These are phyloP conservation scores for Meyerozyma elateridarum DNA, from an alignment of 1,139 yeast genomes.

Conservation along the genomic window DNA sequence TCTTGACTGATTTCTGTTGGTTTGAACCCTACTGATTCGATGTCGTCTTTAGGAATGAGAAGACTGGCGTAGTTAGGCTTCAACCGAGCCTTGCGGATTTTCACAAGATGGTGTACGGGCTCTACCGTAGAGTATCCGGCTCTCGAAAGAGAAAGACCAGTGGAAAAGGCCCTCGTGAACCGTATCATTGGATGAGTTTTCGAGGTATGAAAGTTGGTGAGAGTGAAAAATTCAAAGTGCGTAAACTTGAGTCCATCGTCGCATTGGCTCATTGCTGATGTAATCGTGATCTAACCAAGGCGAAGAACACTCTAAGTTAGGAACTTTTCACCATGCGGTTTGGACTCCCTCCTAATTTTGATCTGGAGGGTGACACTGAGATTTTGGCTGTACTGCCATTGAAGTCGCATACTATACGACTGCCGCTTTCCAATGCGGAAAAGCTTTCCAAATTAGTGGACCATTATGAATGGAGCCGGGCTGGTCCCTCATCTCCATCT, in stretches of 20 bases:
- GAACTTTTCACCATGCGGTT: slow-evolving; percentile 11
- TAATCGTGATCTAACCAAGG: slow-evolving; percentile 1
- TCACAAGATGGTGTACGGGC: slow-evolving; percentile 89
- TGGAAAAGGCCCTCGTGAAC: slow-evolving; percentile 44
- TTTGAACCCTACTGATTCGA: slow-evolving; percentile 68
- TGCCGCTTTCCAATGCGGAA: too few species aligned
- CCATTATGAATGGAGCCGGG: too few species aligned
- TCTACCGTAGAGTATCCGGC: slow-evolving; percentile 76
- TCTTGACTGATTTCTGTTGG: slow-evolving; percentile 75
- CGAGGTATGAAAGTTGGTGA: slow-evolving; percentile 3
- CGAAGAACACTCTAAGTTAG: slow-evolving; percentile 1
- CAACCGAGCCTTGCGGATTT: slow-evolving; percentile 64
- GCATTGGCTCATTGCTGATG: too few species aligned
- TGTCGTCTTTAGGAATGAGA: slow-evolving; percentile 62
- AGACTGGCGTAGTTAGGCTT: slow-evolving; percentile 67
- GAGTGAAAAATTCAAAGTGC: slow-evolving; percentile 6
- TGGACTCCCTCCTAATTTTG: slow-evolving; percentile 24
- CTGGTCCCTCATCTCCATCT: too few species aligned
- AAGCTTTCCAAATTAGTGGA: too few species aligned
- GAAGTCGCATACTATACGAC: too few species aligned
- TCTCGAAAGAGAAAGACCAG: slow-evolving; percentile 37
- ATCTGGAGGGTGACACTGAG: slow-evolving; percentile 13
- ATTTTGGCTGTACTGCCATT: background rate
- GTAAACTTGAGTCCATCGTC: too few species aligned
- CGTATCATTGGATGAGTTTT: slow-evolving; percentile 10